Evolutionary conservation across 345 rosid species (phyloP), one percentile per base, ranked within the genome.

Genomic region (Cardamine occulta): DNA sequence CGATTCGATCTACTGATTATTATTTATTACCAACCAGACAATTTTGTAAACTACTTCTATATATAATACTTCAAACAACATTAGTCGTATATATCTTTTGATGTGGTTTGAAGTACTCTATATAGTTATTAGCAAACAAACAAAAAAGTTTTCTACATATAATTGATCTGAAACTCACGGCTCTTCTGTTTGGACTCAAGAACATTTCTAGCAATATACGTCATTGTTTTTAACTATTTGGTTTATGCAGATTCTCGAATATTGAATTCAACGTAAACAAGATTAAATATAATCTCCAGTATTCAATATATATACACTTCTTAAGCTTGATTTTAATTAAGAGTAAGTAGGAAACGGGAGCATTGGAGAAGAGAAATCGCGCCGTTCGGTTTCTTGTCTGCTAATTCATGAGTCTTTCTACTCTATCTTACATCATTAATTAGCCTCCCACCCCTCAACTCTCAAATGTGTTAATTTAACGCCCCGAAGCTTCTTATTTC

Each of bases 371-470:
- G 42, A 24, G 24, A 18, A 63, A 63, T 44, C 68, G 81, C 73
- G 77, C 81, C 81, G 81, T 72, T 72, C 73, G 73, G 71, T 59
- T 66, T 66, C 77, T 72, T 78, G 81, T 78, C 81, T 78, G 52
- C 68, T 78, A 53, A 63, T 73, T 48, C 47, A 29, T 35, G 15
- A 60, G 14, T 68, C 68, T 70, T 48, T 21, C 23, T 10, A 39
- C 57, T 29, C 32, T 7, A 34, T 68, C 44, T 61, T 31, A 51
- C 28, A 59, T 48, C 49, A 68, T 68, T 51, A 68, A 68, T 68
- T 51, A 68, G 17, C 39, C 28, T 73, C 55, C 45, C 29, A 24
- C 63, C 69, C 77, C 70, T 63, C 34, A 63, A 73, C 44, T 42
- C 26, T 73, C 24, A 14, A 32, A 29, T 73, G 34, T 54, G 8